Evolutionary conservation across 2,329 filamentous ascomycete genomes (phyloP), one percentile per base, ranked within the genome.

Genomic region (Byssochlamys sp.): DNA sequence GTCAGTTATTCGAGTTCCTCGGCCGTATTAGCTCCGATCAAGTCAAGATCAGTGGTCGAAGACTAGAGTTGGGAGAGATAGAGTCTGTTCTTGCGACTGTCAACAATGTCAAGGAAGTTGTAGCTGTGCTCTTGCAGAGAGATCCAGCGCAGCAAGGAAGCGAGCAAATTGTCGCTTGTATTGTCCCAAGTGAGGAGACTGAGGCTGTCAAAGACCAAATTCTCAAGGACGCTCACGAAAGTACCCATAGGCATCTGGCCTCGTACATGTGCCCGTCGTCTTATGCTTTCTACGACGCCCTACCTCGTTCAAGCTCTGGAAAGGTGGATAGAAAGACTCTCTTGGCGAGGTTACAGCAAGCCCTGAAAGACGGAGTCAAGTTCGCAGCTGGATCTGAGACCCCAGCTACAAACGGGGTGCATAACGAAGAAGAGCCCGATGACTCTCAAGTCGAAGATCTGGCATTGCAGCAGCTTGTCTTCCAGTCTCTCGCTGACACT

Each of bases 41-140:
- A 69, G 85, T 95, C 55, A 96, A 96, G 71, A 78, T 96, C 2
- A 83, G 90, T 56, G 91, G 91, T 2, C 90, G 95, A 69, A 81
- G 90, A 50, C 81, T 95, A 52, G 88, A 92, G 67, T 81, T 94
- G 2, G 88, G 88, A 0, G 90, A 91, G 65, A 79, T 91, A 19
- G 88, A 91, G 66, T 70, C 69, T 55, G 65, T 65, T 0, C 59
- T 68, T 29, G 59, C 65, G 1, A 62, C 61, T 2, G 58, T 61
- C 14, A 55, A 31, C 4, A 63, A 61, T 6, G 58, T 67, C 24
- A 62, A 58, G 1, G 66, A 69, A 26, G 63, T 60, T 29, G 67
- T 69, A 35, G 62, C 63, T 1, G 57, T 67, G 4, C 62, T 68
- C 2, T 60, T 60, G 2, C 61, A 63, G 29, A 52, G 58, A 39